Base-by-base conservation (phyloP, 2,329 filamentous ascomycete species). In the Fusarium pininemorale region DNA sequence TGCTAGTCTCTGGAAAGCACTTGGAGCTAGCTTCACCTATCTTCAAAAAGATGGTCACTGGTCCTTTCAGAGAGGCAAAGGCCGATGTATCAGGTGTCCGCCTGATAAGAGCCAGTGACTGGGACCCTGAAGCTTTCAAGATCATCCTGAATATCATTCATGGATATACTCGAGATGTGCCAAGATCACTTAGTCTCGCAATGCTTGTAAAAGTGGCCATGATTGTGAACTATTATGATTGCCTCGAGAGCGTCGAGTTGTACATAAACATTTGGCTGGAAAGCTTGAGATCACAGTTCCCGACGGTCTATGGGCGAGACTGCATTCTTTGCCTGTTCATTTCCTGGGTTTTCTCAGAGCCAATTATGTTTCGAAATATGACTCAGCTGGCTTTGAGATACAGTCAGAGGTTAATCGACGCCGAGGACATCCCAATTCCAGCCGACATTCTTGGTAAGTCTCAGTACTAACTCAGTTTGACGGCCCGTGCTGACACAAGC, bases 191-290 rank as follows among this genome's bases (percentile, higher is more conserved):
- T 0, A 51, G 28, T 0, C 47, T 79, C 5, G 71, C 78, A 7
- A 73, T 72, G 62, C 66, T 80, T 4, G 72, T 74, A 1, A 78
- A 79, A 28, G 15, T 80, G 2, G 74, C 78, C 0, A 74, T 77
- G 13, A 41, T 81, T 12, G 72, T 80, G 0, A 65, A 81, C 14
- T 77, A 79, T 30, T 80, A 77, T 16, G 50, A 77, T 6, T 80
- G 76, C n/a, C 63, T 75, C 11, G 79, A 81, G 7, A 47, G 32
- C 3, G 7, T 72, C 0, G 72, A 77, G 2, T 0, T 55, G 6
- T 59, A 70, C 22, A 24, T 20, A 1, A 39, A 48, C 0, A n/a
- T 63, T 1, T 80, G 77, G 79, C 44, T 80, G 2, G 14, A 22
- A 5, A 1, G 2, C 7, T 9, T 60, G 38, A 22, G 4, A 2